Base-by-base conservation (phyloP, 2,329 filamentous ascomycete genomes). In the Trichoderma sp. region DNA sequence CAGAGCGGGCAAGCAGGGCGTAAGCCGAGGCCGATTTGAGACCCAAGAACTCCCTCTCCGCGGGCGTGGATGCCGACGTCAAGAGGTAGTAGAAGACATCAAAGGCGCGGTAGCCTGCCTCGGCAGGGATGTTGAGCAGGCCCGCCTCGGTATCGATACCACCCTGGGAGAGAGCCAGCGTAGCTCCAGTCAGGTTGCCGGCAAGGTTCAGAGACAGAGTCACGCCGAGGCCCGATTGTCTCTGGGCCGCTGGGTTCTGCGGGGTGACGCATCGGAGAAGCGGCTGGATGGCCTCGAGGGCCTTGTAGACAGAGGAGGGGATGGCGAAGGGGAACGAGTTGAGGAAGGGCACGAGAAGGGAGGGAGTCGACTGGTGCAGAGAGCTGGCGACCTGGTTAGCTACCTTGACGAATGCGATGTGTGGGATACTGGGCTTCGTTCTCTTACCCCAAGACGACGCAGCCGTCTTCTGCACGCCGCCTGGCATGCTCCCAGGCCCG, bases 61-160 rank as follows among this genome's bases (percentile, higher is more conserved):
- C 89, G 4, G 90, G 88, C 1, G 92, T 95, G 0, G 95, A 96
- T 0, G 91, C 90, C n/a, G 91, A 93, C 0, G 93, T 96, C 48
- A 98, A 83, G 0, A 99, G 86, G 72, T 97, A 98, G 79, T 99
- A 98, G 74, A 99, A 98, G 57, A 96, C 95, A 74, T 99, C 94
- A 71, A 99, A 99, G 3, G 94, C 95, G 68, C 95, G 89, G 77
- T 92, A 92, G 14, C 95, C 95, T 7, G 87, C 74, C 73, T 97
- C 88, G 0, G 88, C 78, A 0, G 95, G 91, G 17, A 99, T 87
- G 64, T 90, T 88, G 17, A 97, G 81, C 12, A 99, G 82, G 48
- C 94, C 95, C 68, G 87, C 87, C 21, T 83, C 79, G 0, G 93
- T 95, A 74, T 99, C 91, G 67, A 99, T 90, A 19, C 95, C 95